Evolutionary conservation across 352 stramenopile genomes (phyloP), one percentile per base, ranked within the genome.

Genomic region (Phytophthora sp.): DNA sequence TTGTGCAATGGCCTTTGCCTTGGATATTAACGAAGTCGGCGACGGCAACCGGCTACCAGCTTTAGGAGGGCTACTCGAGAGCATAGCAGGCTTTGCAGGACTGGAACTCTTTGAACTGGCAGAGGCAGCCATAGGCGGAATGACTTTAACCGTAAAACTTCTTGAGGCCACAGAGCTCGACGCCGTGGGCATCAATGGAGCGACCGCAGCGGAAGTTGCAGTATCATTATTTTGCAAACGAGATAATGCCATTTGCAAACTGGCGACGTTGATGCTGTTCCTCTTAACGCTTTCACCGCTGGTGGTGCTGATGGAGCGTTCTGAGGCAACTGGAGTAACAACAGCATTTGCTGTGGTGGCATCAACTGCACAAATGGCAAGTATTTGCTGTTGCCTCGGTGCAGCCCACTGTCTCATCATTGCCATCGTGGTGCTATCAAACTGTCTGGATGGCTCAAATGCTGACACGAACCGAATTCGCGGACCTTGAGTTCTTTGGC

Each of bases 381-480:
- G 45, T 37, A 8, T 54, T 38, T 72, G 56, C 4, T 72, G 58
- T 39, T 57, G 21, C 23, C 50, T 52, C 24, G 65, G 48, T 2
- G 26, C 41, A 30, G 28, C 20, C 30, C 52, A 66, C 49, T 74
- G 60, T 21, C 20, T 54, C 44, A 69, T 69, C 55, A 72, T 69
- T 32, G 44, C 52, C 66, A 72, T 66, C 0, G 62, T 63, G 9
- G 45, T 38, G 7, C 55, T 21, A n/a, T 75, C 55, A 48, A 75
- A 69, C n/a, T 64, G 55, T 34, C 45, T 38, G n/a, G 61, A 56
- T 13, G 54, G 34, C 11, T 72, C 62, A 21, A 66, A 74, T 34
- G 67, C 44, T 9, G 77, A 84, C 12, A 71, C 74, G 32, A 88
- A 91, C 18, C 82, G 77, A 43, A 91, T 69, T 10, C 79, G 76